A percentile compares a stretch with the other conserved stretches of the same genome.
Evolutionary conservation across 139 green algal genomes (phyloP).

Genomic region (Closterium sp.): DNA sequence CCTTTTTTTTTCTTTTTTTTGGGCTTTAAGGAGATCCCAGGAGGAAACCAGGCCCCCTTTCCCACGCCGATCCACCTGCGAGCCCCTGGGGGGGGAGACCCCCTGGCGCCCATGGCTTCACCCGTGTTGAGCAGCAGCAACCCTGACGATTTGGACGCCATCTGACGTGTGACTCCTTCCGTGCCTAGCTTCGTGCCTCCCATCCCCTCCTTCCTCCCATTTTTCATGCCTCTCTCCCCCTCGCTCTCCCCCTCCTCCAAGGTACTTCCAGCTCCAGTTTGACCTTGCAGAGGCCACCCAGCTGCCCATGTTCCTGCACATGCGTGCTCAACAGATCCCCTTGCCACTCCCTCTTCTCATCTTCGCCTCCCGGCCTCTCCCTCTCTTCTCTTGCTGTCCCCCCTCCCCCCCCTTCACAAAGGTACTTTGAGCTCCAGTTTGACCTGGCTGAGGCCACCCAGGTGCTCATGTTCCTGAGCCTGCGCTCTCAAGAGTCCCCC

Average conservation of each 20-base stretch:
- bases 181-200: too few relatives aligned
- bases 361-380: too few relatives aligned
- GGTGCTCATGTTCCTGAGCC: conserved; percentile 82
- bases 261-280: conserved; percentile 44
- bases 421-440: conserved; percentile 67
- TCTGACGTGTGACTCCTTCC: too few relatives aligned
- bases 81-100: too few relatives aligned
- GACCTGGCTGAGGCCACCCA: conserved; percentile 56
- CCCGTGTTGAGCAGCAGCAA: too few relatives aligned
- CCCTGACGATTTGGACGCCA: too few relatives aligned
- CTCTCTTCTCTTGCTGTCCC: neutral
- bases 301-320: conserved; percentile 87
- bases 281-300: conserved; percentile 55
- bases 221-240: neutral
- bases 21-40: too few relatives aligned
- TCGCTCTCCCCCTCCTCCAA: neutral
- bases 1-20: too few relatives aligned
- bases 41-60: too few relatives aligned
- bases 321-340: conserved; percentile 57
- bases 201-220: neutral
- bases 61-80: too few relatives aligned
- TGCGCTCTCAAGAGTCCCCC: too few relatives aligned
- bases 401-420: neutral
- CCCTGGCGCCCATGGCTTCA: too few relatives aligned
- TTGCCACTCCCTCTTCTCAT: neutral